Evolutionary conservation across 352 stramenopile genomes (phyloP), one percentile per base, ranked within the genome.

Genomic region (Aphanomyces invadans): DNA sequence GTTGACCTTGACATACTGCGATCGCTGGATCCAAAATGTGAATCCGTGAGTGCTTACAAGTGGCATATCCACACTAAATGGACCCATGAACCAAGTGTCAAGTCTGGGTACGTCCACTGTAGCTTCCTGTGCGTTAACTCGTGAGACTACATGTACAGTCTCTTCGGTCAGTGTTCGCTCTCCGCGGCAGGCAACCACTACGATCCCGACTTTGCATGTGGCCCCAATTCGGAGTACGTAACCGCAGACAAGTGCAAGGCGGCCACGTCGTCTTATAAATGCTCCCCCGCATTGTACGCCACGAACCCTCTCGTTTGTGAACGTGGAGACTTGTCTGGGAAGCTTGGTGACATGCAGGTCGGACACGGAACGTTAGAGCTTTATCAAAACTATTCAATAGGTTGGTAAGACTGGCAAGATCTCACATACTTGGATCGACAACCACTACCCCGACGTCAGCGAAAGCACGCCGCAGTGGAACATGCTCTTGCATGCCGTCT

Each of bases 401-500:
- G 46, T 67, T n/a, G 25, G 25, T 15, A 9, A 12, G 10, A 10
- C 61, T 28, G 46, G 65, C 10, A 56, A 44, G 9, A 71, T 79
- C 9, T 59, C 23, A 0, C 70, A 68, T 0, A 62, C 72, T 32
- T 90, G 72, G 73, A 73, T 65, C 12, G 79, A 90, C 62, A 26
- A 70, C 15, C 28, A 78, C 65, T 90, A 79, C 52, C 77, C 78
- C 9, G 44, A 73, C n/a, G 46, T 70, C 5, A 65, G 64, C 1
- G 76, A 87, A 56, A 76, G 75, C 51, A 80, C 46, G 39, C 65
- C 75, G 9, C 60, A 74, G 31, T 88, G 77, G 77, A 90, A 81
- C 69, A 80, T 90, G 51, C 65, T 88, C 29, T 68, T 90, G 51
- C 81, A 87, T 60, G 78, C 79, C 2, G 73, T 85, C 11, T 90